These are phyloP conservation scores for Phlyctochytrium bullatum DNA, from an alignment of 192 early-diverging fungal species.

Conservation along the genomic window DNA sequence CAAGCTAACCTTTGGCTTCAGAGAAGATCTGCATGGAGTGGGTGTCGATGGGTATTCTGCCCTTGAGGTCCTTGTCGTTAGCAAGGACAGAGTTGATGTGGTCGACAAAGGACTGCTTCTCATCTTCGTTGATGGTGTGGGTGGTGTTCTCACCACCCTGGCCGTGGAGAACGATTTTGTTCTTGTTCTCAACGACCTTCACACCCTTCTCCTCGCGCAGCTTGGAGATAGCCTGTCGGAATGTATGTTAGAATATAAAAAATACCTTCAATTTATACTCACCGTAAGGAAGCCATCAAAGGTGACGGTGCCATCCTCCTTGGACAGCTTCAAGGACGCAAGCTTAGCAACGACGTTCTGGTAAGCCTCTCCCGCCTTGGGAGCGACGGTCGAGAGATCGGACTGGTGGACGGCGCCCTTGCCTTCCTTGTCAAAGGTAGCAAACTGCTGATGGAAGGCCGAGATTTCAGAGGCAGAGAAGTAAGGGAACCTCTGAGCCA, in stretches of 20 bases:
- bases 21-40: slow-evolving; percentile 96
- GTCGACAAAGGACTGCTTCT: slow-evolving; percentile 91
- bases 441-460: slow-evolving; percentile 52
- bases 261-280: neutral
- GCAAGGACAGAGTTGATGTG: slow-evolving; percentile 89
- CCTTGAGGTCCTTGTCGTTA: slow-evolving; percentile 76
- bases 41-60: slow-evolving; percentile 89
- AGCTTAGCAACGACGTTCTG: slow-evolving; percentile 45
- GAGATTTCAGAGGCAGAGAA: slow-evolving; percentile 51
- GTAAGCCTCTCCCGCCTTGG: slow-evolving; percentile 47
- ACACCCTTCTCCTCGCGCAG: slow-evolving; percentile 53
- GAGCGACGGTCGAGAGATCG: slow-evolving; percentile 47
- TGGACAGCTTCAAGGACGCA: slow-evolving; percentile 27
- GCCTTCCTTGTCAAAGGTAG: slow-evolving; percentile 41
- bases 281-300: slow-evolving; percentile 52
- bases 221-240: slow-evolving; percentile 35
- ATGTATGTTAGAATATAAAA: neutral
- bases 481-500: slow-evolving; percentile 44
- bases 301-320: slow-evolving; percentile 36
- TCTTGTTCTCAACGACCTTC: slow-evolving; percentile 45
- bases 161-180: slow-evolving; percentile 86
- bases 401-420: slow-evolving; percentile 37
- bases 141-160: slow-evolving; percentile 77
- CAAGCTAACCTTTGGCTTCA: slow-evolving; percentile 76
- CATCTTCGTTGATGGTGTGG: slow-evolving; percentile 98